Conservation (phyloP, 2,329 filamentous ascomycete genomes). For the Endocalyx cinctus region DNA sequence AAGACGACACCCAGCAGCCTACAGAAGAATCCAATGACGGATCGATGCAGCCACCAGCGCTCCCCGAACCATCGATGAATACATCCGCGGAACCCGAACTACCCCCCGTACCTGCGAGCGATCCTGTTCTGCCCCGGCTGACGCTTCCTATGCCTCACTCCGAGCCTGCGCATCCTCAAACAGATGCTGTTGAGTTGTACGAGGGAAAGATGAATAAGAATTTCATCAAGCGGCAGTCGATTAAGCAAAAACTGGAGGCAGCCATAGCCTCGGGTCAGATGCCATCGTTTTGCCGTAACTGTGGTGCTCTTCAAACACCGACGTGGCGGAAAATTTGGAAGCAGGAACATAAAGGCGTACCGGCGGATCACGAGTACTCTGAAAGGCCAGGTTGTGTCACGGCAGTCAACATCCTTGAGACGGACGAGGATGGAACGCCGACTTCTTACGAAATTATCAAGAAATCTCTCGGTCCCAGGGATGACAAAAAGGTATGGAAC, state of each 20-base stretch:
- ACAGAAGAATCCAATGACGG: conserved; percentile 4
- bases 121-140: conserved; percentile 33
- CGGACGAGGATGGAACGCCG: conserved; percentile 58
- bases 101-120: conserved; percentile 40
- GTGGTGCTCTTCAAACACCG: conserved; percentile 90
- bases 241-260: conserved; percentile 54
- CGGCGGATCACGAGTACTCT: conserved; percentile 65
- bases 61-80: conserved; percentile 11
- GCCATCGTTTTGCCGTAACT: conserved; percentile 87
- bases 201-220: conserved; percentile 54
- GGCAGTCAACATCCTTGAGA: conserved; percentile 64
- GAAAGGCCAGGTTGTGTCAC: conserved; percentile 70
- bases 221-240: conserved; percentile 57
- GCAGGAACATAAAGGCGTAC: conserved; percentile 67
- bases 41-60: neutral
- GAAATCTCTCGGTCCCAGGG: conserved; percentile 59
- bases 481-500: conserved; percentile 64
- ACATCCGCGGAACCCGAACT: conserved; percentile 25
- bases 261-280: conserved; percentile 75
- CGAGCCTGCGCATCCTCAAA: conserved; percentile 38
- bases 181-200: conserved; percentile 32
- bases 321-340: conserved; percentile 93
- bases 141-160: conserved; percentile 30
- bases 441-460: conserved; percentile 71
- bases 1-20: conserved; percentile 5